phyloP scores from a whole-genome alignment of 2,329 filamentous ascomycete species.

The Myrmaecium sp. region DNA sequence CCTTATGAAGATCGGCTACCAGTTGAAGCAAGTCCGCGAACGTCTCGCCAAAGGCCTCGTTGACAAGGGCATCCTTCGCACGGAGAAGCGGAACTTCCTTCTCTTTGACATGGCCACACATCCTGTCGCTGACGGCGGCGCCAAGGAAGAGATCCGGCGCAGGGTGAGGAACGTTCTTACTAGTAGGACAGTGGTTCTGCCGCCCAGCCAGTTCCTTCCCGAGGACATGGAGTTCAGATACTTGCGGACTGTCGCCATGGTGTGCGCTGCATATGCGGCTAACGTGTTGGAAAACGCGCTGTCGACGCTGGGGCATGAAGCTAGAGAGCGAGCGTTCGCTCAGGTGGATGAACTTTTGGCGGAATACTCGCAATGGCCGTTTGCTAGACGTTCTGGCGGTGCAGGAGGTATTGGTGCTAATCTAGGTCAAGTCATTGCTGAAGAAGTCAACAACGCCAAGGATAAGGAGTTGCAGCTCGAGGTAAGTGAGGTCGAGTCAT shows the following conservation, averaged over 20 bases:
- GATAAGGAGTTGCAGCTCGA: conserved; percentile 94
- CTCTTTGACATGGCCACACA: conserved; percentile 99
- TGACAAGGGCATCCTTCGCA: conserved; percentile 95
- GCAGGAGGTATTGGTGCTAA: conserved; percentile 82
- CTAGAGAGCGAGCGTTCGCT: conserved; percentile 82
- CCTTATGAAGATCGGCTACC: conserved; percentile 99
- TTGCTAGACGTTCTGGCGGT: conserved; percentile 61
- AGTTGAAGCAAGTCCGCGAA: conserved; percentile 97
- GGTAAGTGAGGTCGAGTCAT: conserved; percentile 34
- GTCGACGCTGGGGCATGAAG: conserved; percentile 82
- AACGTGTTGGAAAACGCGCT: conserved; percentile 98
- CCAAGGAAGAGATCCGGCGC: conserved; percentile 91
- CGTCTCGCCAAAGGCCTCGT: conserved; percentile 92
- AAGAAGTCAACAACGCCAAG: conserved; percentile 73
- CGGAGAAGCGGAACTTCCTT: conserved; percentile 97
- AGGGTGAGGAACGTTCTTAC: conserved; percentile 86
- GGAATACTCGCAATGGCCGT: conserved; percentile 96
- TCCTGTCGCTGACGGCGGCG: conserved; percentile 85
- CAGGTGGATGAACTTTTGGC: conserved; percentile 92
- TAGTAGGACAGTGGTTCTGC: conserved; percentile 82
- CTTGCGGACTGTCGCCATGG: conserved; percentile 81
- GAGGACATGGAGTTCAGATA: conserved; percentile 92
- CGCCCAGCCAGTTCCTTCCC: conserved; percentile 72
- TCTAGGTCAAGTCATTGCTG: conserved; percentile 67
- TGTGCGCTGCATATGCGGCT: conserved; percentile 93